These are phyloP conservation scores for Elymus sibiricus DNA, from an alignment of 176 grass and related monocot species.

Conservation along the genomic window DNA sequence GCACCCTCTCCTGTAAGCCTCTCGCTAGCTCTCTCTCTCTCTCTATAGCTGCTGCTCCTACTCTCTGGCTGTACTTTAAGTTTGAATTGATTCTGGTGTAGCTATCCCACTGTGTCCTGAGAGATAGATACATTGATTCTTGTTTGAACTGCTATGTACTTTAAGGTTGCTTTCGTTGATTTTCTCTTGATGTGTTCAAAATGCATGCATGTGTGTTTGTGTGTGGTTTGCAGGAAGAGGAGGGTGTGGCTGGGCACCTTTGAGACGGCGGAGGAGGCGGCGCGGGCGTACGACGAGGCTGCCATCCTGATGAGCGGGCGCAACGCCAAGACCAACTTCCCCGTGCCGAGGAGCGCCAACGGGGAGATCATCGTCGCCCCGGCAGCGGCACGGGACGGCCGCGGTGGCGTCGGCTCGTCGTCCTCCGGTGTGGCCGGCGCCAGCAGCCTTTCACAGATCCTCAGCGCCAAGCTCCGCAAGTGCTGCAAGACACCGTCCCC, in stretches of 20 bases:
- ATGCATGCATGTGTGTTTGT: conserved; percentile 11
- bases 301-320: conserved; percentile 97
- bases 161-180: not conserved
- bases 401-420: not conserved
- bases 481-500: conserved; percentile 92
- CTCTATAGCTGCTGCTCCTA: not conserved
- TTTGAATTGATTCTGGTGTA: not conserved
- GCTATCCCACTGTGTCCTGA: not conserved
- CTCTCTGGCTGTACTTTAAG: too few relatives aligned
- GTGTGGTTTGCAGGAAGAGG: conserved; percentile 66
- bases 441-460: conserved; percentile 78
- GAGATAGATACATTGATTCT: conserved; percentile 19
- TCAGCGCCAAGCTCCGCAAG: conserved; percentile 94
- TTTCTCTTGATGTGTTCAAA: conserved; percentile 2
- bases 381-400: not conserved
- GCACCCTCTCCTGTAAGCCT: conserved; percentile 94
- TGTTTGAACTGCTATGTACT: not conserved
- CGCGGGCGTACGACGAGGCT: conserved; percentile 92
- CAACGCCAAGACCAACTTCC: conserved; percentile 99
- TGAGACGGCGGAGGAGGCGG: conserved; percentile 98
- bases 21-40: not conserved
- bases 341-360: conserved; percentile 45
- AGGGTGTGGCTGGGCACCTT: conserved; percentile 99
- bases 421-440: not conserved
- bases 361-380: conserved; percentile 33